These are phyloP conservation scores for Solanum verrucosum DNA, from an alignment of 257 asterid genomes.

Conservation along the genomic window DNA sequence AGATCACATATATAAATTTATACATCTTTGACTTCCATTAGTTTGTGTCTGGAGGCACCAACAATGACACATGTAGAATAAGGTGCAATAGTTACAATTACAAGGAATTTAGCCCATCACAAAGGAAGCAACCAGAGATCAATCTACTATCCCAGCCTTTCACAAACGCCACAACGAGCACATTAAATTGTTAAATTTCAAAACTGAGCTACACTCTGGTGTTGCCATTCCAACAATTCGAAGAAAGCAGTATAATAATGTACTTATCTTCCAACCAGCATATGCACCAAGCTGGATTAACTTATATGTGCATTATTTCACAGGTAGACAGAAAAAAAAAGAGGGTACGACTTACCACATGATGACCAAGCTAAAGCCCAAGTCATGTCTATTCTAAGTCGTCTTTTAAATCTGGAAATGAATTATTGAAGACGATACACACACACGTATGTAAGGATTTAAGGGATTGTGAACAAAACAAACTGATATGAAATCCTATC, in stretches of 20 bases:
- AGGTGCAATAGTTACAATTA: not conserved
- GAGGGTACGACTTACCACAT: not conserved
- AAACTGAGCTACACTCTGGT: not conserved
- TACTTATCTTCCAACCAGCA: not conserved
- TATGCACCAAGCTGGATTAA: not conserved
- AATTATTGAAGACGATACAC: not conserved
- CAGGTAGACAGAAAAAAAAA: not conserved
- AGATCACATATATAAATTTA: not conserved
- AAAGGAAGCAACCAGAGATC: not conserved
- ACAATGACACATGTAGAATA: not conserved
- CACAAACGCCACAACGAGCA: not conserved
- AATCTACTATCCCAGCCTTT: not conserved
- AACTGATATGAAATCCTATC: too few species aligned
- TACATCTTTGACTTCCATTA: not conserved
- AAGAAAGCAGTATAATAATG: not conserved
- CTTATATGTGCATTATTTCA: not conserved
- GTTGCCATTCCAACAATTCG: not conserved
- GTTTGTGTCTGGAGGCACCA: not conserved
- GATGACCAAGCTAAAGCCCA: not conserved
- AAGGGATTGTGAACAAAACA: too few species aligned
- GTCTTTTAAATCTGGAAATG: not conserved
- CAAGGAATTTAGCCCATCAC: not conserved
- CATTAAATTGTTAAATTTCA: not conserved
- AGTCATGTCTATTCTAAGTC: not conserved
- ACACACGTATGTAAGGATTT: too few species aligned